phyloP scores from a whole-genome alignment of 768 basidiomycete species.

The Auriscalpium microsporum region DNA sequence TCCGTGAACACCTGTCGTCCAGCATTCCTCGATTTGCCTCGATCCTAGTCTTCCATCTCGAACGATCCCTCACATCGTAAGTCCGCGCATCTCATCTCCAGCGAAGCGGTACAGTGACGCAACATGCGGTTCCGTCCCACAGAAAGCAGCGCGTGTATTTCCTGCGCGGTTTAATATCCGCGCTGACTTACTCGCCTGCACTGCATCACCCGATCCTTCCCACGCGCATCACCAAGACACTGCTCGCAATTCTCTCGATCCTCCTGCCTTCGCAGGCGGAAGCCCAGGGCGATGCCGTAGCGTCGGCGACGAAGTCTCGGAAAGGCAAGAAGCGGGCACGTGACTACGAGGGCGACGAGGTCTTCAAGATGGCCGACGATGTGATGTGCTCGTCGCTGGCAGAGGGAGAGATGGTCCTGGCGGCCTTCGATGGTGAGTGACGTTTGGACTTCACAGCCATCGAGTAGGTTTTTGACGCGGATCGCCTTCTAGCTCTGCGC shows the following conservation, averaged over 20 bases:
- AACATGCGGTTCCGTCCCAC: conserved; percentile 4
- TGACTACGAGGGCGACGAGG: conserved; percentile 68
- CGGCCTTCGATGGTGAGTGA: conserved; percentile 49
- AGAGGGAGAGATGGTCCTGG: conserved; percentile 45
- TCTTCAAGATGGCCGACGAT: conserved; percentile 44
- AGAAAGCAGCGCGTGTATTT: conserved; percentile 7
- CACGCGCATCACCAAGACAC: conserved; percentile 11
- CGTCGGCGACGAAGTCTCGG: conserved; percentile 28
- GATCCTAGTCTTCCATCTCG: conserved; percentile 51
- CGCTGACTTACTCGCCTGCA: conserved; percentile 6
- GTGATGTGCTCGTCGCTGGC: conserved; percentile 40
- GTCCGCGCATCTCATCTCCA: conserved; percentile 16
- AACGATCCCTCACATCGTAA: conserved; percentile 44
- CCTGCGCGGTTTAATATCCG: conserved; percentile 5
- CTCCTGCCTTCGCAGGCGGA: conserved; percentile 22
- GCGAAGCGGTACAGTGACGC: not conserved
- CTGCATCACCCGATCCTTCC: conserved; percentile 5
- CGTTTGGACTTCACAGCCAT: not conserved
- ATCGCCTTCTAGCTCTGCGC: conserved; percentile 30
- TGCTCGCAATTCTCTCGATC: conserved; percentile 7
- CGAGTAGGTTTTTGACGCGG: not conserved
- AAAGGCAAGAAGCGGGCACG: conserved; percentile 63
- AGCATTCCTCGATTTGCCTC: conserved; percentile 45
- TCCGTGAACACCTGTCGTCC: conserved; percentile 45
- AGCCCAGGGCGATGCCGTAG: conserved; percentile 18